Evolutionary conservation across 208 protist genomes (phyloP), one percentile per base, ranked within the genome.

Genomic region (Strigomonas oncopelti): DNA sequence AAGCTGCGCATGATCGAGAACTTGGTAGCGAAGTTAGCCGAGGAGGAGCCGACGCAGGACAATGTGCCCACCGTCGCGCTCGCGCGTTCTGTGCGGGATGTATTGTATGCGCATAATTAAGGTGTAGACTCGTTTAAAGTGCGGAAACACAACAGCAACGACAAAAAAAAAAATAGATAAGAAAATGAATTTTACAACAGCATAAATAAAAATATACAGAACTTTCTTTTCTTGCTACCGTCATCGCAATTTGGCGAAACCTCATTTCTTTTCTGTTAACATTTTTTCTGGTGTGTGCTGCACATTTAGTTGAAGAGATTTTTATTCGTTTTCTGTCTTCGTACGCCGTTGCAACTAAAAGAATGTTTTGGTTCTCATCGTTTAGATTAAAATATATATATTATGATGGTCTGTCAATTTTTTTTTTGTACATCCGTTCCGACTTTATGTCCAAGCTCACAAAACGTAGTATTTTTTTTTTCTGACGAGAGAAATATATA

Each of bases 1-100:
- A 95, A 92, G 74, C 75, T 92, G 34, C 82, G 86, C 20, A 74
- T 77, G 57, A 85, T 92, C 53, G 85, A 92, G 70, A 70, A 65
- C 32, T 62, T 95, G 11, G 80, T 92, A 13, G 45, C 59, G 1
- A 67, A 59, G 14, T 54, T 78, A 22, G 73, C 66, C 24, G 69
- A 60, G 4, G 74, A 74, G 62, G 63, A 62, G 25, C 67, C 71
- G 46, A 59, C 62, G 11, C 67, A 34, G 25, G 55, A 67, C 1
- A 67, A 80, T 29, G 61, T 46, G 22, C 62, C 73, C 20, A 66
- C 69, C 59, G 67, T 78, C 27, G 63, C 59, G 27, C 67, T 93
- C 31, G 70, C 78, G 0, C 62, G 69, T 5, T 81, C 79, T 9
- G 69, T 88, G 20, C 73, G 83, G 20, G 72, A 82, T 31, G 70